A percentile compares a stretch with the other conserved stretches of the same genome.
phyloP scores from a whole-genome alignment of 768 basidiomycete genomes.

The Cytidiella melzeri region DNA sequence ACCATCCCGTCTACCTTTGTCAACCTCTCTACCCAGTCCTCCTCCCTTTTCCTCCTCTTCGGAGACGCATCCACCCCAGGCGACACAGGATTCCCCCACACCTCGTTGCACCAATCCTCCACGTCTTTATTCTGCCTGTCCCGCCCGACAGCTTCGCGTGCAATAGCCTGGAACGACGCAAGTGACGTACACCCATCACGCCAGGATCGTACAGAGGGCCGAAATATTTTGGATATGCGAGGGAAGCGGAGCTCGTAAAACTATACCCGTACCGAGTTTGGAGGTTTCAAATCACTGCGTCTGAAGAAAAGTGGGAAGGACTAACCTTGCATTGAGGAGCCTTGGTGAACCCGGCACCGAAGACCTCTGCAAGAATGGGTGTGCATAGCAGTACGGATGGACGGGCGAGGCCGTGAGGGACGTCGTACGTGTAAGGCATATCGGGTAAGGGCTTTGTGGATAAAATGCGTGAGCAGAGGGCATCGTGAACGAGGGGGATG shows the following conservation, averaged over 20 bases:
- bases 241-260: slow-evolving; percentile 84
- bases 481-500: background rate
- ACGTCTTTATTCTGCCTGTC: slow-evolving; percentile 45
- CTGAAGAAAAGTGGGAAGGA: background rate
- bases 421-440: slow-evolving; percentile 50
- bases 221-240: slow-evolving; percentile 64
- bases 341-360: slow-evolving; percentile 81
- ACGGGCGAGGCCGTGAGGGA: slow-evolving; percentile 40
- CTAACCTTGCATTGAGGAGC: slow-evolving; percentile 47
- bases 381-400: slow-evolving; percentile 53
- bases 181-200: slow-evolving; percentile 45
- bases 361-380: slow-evolving; percentile 68
- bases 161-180: slow-evolving; percentile 46
- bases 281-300: background rate
- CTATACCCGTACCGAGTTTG: slow-evolving; percentile 31
- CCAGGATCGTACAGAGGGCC: slow-evolving; percentile 60
- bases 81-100: slow-evolving; percentile 36
- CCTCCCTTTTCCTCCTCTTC: slow-evolving; percentile 35
- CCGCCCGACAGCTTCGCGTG: slow-evolving; percentile 46
- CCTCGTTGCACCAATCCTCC: slow-evolving; percentile 36
- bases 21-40: slow-evolving; percentile 39
- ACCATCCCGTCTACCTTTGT: slow-evolving; percentile 21
- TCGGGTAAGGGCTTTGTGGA: slow-evolving; percentile 4
- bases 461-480: background rate
- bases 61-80: slow-evolving; percentile 31